Conservation (phyloP, 2,329 filamentous ascomycete genomes). For the Aspergillus ibericus region DNA sequence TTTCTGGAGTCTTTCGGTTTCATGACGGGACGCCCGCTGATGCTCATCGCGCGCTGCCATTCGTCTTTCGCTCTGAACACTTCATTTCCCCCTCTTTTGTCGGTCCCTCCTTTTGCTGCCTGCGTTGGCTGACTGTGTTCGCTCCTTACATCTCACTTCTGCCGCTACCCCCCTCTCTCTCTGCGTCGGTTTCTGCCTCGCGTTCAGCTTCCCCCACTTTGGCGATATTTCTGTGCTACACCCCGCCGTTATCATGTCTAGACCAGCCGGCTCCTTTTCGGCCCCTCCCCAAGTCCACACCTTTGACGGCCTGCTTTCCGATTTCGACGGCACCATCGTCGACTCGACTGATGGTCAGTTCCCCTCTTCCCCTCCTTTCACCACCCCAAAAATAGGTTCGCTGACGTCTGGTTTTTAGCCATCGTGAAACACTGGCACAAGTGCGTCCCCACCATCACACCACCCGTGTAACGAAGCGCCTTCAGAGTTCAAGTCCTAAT, state of each 20-base stretch:
- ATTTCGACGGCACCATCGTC: slow-evolving; percentile 51
- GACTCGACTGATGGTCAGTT: slow-evolving; percentile 47
- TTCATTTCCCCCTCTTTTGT: not conserved
- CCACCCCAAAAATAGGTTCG: not conserved
- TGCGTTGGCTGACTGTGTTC: not conserved
- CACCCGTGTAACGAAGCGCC: not conserved
- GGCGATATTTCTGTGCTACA: not conserved
- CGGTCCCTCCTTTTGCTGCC: not conserved
- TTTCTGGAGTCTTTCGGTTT: no score
- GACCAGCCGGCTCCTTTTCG: slow-evolving; percentile 38
- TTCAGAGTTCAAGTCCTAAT: not conserved
- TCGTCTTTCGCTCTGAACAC: not conserved
- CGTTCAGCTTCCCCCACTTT: not conserved
- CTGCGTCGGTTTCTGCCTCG: no score
- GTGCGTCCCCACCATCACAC: slow-evolving; percentile 40
- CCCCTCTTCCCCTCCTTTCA: not conserved
- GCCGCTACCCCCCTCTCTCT: not conserved
- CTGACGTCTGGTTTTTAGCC: slow-evolving; percentile 37
- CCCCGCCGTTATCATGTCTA: slow-evolving; percentile 30
- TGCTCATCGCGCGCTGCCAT: not conserved
- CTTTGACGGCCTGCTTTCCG: slow-evolving; percentile 48
- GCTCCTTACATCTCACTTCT: not conserved
- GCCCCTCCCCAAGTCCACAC: slow-evolving; percentile 39
- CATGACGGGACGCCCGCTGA: not conserved
- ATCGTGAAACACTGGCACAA: slow-evolving; percentile 65